Conservation (phyloP, 257 asterid species). For the Forsythia suspensa region DNA sequence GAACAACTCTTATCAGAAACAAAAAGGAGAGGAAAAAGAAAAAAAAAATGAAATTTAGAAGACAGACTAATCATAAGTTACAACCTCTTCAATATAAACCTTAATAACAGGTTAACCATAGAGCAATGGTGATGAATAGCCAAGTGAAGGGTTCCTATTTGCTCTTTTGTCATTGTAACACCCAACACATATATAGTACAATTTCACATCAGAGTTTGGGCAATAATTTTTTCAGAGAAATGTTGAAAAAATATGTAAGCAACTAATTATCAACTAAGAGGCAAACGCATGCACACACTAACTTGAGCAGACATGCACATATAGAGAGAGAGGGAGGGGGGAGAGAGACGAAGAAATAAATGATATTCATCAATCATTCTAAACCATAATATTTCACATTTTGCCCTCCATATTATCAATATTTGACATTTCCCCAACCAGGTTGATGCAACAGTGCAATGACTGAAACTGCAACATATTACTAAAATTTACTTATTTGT, state of each 20-base stretch:
- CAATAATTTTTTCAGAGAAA: background rate
- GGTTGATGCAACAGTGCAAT: background rate
- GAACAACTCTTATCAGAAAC: background rate
- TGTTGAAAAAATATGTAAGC: too few species aligned
- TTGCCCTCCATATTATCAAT: background rate
- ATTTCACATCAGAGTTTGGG: background rate
- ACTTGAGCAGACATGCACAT: background rate
- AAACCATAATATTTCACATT: too few species aligned
- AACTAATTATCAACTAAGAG: too few species aligned
- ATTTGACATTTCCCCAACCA: background rate
- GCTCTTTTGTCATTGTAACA: background rate
- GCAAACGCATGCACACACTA: background rate
- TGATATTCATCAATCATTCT: too few species aligned
- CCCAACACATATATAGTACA: background rate
- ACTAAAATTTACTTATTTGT: too few species aligned
- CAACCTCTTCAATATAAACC: background rate
- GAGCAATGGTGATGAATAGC: background rate
- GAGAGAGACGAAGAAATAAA: background rate
- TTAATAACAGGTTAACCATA: background rate
- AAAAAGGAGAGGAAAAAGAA: background rate
- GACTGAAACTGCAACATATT: background rate
- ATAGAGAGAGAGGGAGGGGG: background rate
- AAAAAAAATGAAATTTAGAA: background rate
- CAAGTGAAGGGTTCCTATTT: background rate
- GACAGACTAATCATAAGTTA: background rate